phyloP scores from a whole-genome alignment of 169 alveolate genomes.

The Plasmodium reichenowi region DNA sequence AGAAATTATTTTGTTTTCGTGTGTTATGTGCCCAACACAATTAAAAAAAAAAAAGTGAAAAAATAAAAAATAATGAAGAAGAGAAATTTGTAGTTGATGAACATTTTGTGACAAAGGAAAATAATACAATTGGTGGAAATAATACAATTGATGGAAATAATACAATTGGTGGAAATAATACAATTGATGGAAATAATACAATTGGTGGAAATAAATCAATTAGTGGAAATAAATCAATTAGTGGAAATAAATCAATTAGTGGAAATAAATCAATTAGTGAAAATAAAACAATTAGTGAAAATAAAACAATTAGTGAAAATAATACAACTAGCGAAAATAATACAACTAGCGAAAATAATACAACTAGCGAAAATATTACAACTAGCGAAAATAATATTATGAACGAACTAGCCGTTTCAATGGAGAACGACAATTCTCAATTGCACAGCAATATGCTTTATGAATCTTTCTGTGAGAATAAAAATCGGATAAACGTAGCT shows the following conservation, averaged over 20 bases:
- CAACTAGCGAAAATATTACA: background rate
- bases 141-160: background rate
- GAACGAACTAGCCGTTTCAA: no score
- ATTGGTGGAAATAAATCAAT: background rate
- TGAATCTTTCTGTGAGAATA: conserved; percentile 40
- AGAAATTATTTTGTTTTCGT: conserved; percentile 54
- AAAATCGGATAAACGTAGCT: conserved; percentile 72
- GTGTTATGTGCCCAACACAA: conserved; percentile 11
- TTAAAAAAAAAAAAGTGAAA: background rate
- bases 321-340: background rate
- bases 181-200: background rate
- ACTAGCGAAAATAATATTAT: background rate
- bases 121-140: background rate
- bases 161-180: background rate
- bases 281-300: background rate
- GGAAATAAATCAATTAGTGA: no score
- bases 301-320: background rate
- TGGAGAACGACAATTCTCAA: background rate
- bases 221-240: background rate
- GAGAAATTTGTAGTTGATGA: background rate
- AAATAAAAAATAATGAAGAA: background rate
- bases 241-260: background rate
- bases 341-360: background rate
- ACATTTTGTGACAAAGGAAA: background rate
- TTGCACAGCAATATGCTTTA: background rate